Percentiles rank a stretch among this genome's conserved stretches.
Conservation (phyloP, 306 rosid species). For the Ochetophila trinervis region DNA sequence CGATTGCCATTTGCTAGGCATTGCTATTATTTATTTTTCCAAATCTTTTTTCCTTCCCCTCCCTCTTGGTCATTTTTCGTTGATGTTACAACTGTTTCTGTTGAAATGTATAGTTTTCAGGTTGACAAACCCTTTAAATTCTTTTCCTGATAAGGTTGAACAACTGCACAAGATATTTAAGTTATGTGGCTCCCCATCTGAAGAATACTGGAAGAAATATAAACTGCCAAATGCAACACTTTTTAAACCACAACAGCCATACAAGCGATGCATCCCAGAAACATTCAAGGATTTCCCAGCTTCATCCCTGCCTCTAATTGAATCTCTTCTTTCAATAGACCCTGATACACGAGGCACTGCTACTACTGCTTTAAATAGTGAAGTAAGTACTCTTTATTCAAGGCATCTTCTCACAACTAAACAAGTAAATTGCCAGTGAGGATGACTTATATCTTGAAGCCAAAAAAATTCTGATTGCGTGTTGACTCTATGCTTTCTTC, state of each 20-base stretch:
- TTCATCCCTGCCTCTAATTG: constrained; percentile 65
- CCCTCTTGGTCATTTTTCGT: neutral
- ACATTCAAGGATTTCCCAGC: constrained; percentile 72
- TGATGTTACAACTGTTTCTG: constrained; percentile 1
- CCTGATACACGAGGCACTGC: constrained; percentile 71
- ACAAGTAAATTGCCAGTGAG: neutral
- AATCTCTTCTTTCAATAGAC: constrained; percentile 78
- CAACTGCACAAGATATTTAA: constrained; percentile 97
- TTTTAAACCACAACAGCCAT: constrained; percentile 86
- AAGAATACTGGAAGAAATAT: constrained; percentile 84
- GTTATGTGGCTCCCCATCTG: constrained; percentile 92
- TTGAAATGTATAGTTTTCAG: constrained; percentile 23
- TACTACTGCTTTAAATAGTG: constrained; percentile 61
- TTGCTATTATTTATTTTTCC: neutral
- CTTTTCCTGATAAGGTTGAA: constrained; percentile 63
- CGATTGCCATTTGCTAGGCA: constrained; percentile 16
- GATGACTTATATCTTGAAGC: constrained; percentile 1
- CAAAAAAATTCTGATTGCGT: neutral
- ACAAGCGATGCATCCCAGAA: constrained; percentile 57
- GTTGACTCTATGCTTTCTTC: no score
- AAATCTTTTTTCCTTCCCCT: neutral
- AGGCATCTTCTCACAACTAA: neutral
- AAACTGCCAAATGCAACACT: constrained; percentile 87
- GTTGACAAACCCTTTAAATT: constrained; percentile 34
- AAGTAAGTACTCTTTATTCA: constrained; percentile 52